These are phyloP conservation scores for Echinosophora koreensis DNA, from an alignment of 306 rosid genomes.

Conservation along the genomic window DNA sequence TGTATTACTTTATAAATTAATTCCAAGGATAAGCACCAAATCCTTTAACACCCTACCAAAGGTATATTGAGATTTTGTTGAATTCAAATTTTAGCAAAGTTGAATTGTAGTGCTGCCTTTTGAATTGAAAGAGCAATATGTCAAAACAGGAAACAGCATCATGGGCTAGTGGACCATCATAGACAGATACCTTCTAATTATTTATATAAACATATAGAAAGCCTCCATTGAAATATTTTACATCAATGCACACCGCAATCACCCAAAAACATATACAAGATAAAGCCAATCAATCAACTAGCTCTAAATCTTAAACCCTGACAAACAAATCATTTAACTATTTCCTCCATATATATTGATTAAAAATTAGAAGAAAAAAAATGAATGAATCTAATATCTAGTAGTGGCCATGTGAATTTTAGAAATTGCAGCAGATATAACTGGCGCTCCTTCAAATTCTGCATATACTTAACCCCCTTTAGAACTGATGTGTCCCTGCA, in stretches of 20 bases:
- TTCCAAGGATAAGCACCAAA: too few relatives aligned
- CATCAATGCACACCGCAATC: conserved; percentile 44
- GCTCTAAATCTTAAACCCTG: conserved; percentile 39
- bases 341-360: conserved; percentile 33
- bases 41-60: too few relatives aligned
- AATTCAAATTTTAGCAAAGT: not conserved
- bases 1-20: too few relatives aligned
- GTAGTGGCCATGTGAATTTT: conserved; percentile 23
- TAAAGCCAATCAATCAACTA: conserved; percentile 21
- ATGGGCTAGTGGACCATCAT: not conserved
- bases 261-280: conserved; percentile 35
- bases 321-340: conserved; percentile 30
- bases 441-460: conserved; percentile 40
- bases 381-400: conserved; percentile 43
- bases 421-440: conserved; percentile 46
- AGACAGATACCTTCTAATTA: not conserved
- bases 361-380: not conserved
- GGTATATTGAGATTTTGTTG: too few relatives aligned
- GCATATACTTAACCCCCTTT: conserved; percentile 38
- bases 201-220: conserved; percentile 14
- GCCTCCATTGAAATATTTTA: conserved; percentile 2
- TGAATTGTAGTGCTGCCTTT: not conserved
- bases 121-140: not conserved
- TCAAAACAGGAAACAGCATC: not conserved
- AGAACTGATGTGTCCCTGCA: conserved; percentile 58